These are phyloP conservation scores for Rhynchosporium agropyri DNA, from an alignment of 2,329 filamentous ascomycete species.

Conservation along the genomic window DNA sequence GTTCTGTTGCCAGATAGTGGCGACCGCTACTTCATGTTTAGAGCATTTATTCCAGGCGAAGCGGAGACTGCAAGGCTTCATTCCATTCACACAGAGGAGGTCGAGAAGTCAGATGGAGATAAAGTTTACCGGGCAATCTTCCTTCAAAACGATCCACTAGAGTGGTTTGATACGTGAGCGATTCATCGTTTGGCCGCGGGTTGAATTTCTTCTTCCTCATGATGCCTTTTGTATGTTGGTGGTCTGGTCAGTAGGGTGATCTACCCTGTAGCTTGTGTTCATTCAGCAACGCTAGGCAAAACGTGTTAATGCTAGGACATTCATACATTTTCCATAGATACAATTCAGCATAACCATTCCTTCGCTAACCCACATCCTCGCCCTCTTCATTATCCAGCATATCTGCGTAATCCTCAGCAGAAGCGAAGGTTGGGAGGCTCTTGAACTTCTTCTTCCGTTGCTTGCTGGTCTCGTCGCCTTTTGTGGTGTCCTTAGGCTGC, in stretches of 20 bases:
- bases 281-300: neutral
- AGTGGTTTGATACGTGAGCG: slow-evolving; percentile 56
- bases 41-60: slow-evolving; percentile 50
- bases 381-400: slow-evolving; percentile 75
- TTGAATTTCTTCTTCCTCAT: neutral
- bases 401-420: slow-evolving; percentile 88
- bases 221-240: neutral
- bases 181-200: neutral
- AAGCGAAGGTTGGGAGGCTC: slow-evolving; percentile 89
- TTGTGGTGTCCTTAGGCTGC: slow-evolving; percentile 38
- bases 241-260: no score
- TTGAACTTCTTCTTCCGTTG: slow-evolving; percentile 83
- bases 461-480: slow-evolving; percentile 49
- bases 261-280: neutral
- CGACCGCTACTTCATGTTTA: slow-evolving; percentile 51
- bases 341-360: neutral
- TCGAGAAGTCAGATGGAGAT: slow-evolving; percentile 47
- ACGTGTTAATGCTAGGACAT: neutral
- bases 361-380: slow-evolving; percentile 34
- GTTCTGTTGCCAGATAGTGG: slow-evolving; percentile 48
- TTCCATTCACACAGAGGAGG: slow-evolving; percentile 50
- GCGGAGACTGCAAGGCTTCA: slow-evolving; percentile 47
- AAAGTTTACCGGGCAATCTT: slow-evolving; percentile 52
- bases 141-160: slow-evolving; percentile 49
- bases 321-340: neutral